Evolutionary conservation across 805 yeast genomes (phyloP).

Genomic region (Kazachstania bromeliacearum): DNA sequence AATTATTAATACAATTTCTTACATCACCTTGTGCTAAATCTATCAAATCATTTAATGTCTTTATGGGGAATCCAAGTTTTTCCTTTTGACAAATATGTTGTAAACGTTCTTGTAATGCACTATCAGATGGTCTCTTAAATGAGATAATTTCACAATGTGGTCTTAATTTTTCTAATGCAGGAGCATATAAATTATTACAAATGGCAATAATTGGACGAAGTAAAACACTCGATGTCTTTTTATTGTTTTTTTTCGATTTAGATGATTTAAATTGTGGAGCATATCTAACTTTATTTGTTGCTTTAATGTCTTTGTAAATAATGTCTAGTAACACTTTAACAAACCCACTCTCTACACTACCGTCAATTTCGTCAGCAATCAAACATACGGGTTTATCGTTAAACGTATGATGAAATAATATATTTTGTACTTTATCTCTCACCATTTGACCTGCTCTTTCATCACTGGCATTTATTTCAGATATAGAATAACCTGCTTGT

Average conservation of each 20-base stretch:
- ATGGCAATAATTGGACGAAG: conserved; percentile 83
- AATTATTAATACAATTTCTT: conserved; percentile 70
- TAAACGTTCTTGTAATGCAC: conserved; percentile 38
- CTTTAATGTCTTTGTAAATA: conserved; percentile 46
- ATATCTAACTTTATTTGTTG: conserved; percentile 31
- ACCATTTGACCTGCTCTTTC: conserved; percentile 57
- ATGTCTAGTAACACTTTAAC: conserved; percentile 50
- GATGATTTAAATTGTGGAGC: conserved; percentile 1
- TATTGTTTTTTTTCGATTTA: conserved; percentile 18
- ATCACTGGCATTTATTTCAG: conserved; percentile 83
- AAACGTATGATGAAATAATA: conserved; percentile 56
- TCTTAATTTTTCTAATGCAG: conserved; percentile 64
- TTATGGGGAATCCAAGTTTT: conserved; percentile 36
- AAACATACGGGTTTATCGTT: conserved; percentile 71
- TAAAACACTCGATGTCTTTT: conserved; percentile 37
- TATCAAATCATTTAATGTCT: conserved; percentile 53
- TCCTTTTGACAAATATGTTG: conserved; percentile 50
- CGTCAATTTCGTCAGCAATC: conserved; percentile 85
- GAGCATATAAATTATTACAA: conserved; percentile 78
- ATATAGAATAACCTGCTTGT: conserved; percentile 69
- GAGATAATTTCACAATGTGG: conserved; percentile 62
- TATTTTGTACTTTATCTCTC: conserved; percentile 46
- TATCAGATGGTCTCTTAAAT: conserved; percentile 50
- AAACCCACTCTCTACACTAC: conserved; percentile 58
- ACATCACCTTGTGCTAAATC: conserved; percentile 72